These are phyloP conservation scores for Nelumbo lutea DNA, from an alignment of 164 flowering plant genomes.

Conservation along the genomic window DNA sequence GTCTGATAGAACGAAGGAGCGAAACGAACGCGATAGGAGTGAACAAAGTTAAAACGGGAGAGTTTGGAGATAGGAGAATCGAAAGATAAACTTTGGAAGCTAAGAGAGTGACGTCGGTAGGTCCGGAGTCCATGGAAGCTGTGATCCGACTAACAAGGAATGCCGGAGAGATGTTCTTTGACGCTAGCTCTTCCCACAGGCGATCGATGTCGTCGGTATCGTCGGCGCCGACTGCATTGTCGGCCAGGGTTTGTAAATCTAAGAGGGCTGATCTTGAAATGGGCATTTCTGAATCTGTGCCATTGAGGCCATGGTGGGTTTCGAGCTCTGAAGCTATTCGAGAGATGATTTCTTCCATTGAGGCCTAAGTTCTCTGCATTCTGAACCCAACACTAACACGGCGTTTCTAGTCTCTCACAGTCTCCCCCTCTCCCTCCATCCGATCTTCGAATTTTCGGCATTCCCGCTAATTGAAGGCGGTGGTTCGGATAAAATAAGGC, in stretches of 20 bases:
- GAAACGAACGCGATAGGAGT: constrained; percentile 71
- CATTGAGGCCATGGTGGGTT: constrained; percentile 17
- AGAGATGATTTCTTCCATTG: constrained; percentile 47
- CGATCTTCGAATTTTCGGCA: background rate
- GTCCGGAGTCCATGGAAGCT: constrained; percentile 55
- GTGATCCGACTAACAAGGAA: constrained; percentile 40
- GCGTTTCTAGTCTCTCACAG: background rate
- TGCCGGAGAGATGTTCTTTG: constrained; percentile 42
- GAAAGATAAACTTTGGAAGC: constrained; percentile 69
- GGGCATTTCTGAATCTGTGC: constrained; percentile 19
- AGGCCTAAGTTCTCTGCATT: background rate
- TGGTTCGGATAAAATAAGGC: background rate
- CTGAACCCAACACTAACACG: background rate
- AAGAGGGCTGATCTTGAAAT: constrained; percentile 46
- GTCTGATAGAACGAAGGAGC: constrained; percentile 63
- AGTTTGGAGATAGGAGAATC: constrained; percentile 54
- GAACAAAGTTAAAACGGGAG: constrained; percentile 83
- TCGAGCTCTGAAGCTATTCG: constrained; percentile 45
- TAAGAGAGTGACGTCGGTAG: constrained; percentile 31
- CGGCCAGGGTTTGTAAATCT: constrained; percentile 48
- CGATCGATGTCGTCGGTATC: constrained; percentile 21
- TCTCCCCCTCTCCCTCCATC: constrained; percentile 3
- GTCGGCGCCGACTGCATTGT: constrained; percentile 16
- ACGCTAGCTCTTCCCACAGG: constrained; percentile 46
- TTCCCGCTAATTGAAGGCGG: constrained; percentile 9